Conservation (phyloP, 169 alveolate species). For the Fabrea salina region DNA sequence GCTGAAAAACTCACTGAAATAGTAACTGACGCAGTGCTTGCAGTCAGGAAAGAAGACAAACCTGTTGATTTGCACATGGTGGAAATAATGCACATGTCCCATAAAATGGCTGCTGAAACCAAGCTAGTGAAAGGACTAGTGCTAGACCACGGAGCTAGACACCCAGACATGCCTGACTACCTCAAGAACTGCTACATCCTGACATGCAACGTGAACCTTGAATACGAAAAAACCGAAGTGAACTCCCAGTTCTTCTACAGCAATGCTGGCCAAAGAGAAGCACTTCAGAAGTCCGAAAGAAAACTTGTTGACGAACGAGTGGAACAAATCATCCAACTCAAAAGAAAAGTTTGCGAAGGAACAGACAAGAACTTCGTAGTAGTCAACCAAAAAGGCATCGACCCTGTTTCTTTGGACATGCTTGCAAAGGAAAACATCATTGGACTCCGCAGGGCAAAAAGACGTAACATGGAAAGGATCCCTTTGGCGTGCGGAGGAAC, state of each 20-base stretch:
- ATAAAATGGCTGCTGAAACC: slow-evolving; percentile 94
- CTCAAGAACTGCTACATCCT: slow-evolving; percentile 94
- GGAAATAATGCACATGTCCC: slow-evolving; percentile 97
- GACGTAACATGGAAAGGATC: slow-evolving; percentile 98
- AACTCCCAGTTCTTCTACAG: slow-evolving; percentile 97
- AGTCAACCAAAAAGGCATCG: slow-evolving; percentile 98
- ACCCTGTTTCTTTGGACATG: slow-evolving; percentile 98
- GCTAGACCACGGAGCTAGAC: slow-evolving; percentile 98
- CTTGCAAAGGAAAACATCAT: slow-evolving; percentile 97
- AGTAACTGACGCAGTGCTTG: slow-evolving; percentile 92
- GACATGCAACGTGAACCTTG: slow-evolving; percentile 96
- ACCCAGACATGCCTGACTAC: slow-evolving; percentile 97
- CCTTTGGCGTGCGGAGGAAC: slow-evolving; percentile 98
- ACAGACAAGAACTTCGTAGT: slow-evolving; percentile 90
- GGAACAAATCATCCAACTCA: slow-evolving; percentile 92
- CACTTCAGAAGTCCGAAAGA: slow-evolving; percentile 94
- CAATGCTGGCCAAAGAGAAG: slow-evolving; percentile 96
- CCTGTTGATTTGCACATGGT: slow-evolving; percentile 96
- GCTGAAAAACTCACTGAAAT: slow-evolving; percentile 95
- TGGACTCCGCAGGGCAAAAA: slow-evolving; percentile 96
- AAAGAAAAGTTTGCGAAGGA: slow-evolving; percentile 86
- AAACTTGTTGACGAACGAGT: slow-evolving; percentile 97
- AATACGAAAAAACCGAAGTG: slow-evolving; percentile 98
- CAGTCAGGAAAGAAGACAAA: slow-evolving; percentile 71
- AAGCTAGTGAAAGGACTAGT: slow-evolving; percentile 90